Evolutionary conservation across 2,329 filamentous ascomycete species (phyloP).

Genomic region (Drechmeria coniospora): DNA sequence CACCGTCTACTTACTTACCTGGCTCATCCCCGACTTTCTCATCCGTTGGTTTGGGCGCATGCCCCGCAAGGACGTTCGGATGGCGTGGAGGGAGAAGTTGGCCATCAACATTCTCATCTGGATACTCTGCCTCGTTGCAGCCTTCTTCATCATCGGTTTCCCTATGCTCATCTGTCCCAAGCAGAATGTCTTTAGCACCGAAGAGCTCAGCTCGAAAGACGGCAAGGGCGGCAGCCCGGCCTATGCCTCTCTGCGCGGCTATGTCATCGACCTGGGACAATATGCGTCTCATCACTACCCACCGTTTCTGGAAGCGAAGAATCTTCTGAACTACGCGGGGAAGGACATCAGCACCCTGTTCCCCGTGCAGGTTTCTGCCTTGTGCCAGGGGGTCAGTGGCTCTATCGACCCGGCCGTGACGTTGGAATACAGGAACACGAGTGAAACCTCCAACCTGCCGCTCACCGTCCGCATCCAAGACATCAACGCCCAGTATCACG

Average conservation of each 20-base stretch:
- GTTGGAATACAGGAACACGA: slow-evolving; percentile 65
- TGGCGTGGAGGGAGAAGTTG: slow-evolving; percentile 92
- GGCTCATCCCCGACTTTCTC: slow-evolving; percentile 70
- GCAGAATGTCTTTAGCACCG: slow-evolving; percentile 70
- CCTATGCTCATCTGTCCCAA: slow-evolving; percentile 79
- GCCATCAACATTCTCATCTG: slow-evolving; percentile 98
- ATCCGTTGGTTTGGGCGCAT: slow-evolving; percentile 68
- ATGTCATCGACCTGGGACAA: slow-evolving; percentile 67
- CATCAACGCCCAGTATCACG: slow-evolving; percentile 67
- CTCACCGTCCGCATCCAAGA: slow-evolving; percentile 51
- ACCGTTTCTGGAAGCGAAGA: slow-evolving; percentile 37
- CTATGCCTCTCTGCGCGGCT: slow-evolving; percentile 72
- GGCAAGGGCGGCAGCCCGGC: slow-evolving; percentile 50
- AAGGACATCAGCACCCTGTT: slow-evolving; percentile 78
- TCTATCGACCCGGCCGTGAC: slow-evolving; percentile 54
- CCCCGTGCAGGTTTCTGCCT: slow-evolving; percentile 81
- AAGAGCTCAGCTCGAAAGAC: slow-evolving; percentile 59
- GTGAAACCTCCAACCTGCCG: slow-evolving; percentile 71
- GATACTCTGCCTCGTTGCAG: slow-evolving; percentile 60
- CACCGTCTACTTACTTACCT: slow-evolving; percentile 71
- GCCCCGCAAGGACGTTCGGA: slow-evolving; percentile 79
- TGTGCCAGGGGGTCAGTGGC: slow-evolving; percentile 67
- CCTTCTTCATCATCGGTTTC: slow-evolving; percentile 85
- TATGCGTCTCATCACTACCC: slow-evolving; percentile 66
- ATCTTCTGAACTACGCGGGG: slow-evolving; percentile 69